Evolutionary conservation across 495 filamentous ascomycete species (phyloP).

Genomic region (Aspergillus coremiiformis): DNA sequence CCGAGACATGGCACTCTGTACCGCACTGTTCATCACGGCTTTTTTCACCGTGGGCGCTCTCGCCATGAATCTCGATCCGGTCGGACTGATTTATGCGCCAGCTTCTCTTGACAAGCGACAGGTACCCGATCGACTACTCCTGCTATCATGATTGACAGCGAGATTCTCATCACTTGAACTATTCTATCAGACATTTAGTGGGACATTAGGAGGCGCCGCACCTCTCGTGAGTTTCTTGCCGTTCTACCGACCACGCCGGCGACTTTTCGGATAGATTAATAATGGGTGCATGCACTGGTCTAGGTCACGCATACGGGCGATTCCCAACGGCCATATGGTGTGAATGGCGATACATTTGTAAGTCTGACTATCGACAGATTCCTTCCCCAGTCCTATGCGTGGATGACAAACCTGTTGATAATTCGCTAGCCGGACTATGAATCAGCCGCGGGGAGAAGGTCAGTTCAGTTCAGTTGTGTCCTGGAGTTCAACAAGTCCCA

Average conservation of each 20-base stretch:
- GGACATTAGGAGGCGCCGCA: constrained; percentile 2
- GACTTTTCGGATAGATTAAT: background rate
- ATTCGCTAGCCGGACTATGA: constrained; percentile 30
- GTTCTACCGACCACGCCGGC: background rate
- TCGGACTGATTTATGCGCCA: constrained; percentile 7
- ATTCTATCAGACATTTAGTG: constrained; percentile 1
- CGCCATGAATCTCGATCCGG: background rate
- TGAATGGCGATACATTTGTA: constrained; percentile 43
- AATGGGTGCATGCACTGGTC: background rate
- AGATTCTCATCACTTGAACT: background rate
- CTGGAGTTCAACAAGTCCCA: background rate
- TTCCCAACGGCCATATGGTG: constrained; percentile 34
- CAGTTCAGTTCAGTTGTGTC: no score
- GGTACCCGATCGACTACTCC: background rate
- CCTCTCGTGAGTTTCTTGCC: constrained; percentile 5
- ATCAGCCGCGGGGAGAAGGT: constrained; percentile 28
- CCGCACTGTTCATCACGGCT: background rate
- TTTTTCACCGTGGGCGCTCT: background rate
- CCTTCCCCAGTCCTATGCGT: background rate
- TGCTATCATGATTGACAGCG: background rate
- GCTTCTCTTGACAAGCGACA: constrained; percentile 6
- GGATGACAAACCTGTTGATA: background rate
- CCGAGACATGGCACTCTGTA: background rate
- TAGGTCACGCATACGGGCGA: constrained; percentile 28
- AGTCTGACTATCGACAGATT: constrained; percentile 12